These are phyloP conservation scores for Gaultheria prostrata DNA, from an alignment of 148 eudicot genomes.

Conservation along the genomic window DNA sequence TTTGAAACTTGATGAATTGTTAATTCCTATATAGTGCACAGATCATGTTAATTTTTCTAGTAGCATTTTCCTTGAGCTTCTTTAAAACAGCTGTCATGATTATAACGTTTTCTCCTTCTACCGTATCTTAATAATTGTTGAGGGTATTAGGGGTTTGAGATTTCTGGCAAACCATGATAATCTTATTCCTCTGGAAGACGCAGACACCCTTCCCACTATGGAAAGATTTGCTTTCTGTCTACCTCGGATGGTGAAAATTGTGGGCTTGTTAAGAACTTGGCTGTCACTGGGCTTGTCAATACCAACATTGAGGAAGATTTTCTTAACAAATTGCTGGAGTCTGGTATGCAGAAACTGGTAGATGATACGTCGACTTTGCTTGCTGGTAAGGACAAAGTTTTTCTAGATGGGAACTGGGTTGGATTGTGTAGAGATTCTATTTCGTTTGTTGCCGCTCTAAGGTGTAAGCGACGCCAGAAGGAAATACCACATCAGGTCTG, in stretches of 20 bases:
- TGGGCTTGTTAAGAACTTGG: conserved; percentile 89
- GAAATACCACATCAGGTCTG: conserved; percentile 66
- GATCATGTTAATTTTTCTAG: neutral
- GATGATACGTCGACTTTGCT: conserved; percentile 57
- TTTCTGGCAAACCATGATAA: neutral
- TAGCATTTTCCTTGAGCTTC: neutral
- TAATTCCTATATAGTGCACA: neutral
- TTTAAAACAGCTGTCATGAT: neutral
- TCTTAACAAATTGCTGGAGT: conserved; percentile 41
- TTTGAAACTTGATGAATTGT: neutral
- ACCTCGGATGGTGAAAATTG: conserved; percentile 97
- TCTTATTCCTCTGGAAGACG: conserved; percentile 15
- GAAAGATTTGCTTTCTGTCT: conserved; percentile 76
- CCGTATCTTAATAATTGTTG: neutral
- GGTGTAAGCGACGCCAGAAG: conserved; percentile 52
- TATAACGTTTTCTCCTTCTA: neutral
- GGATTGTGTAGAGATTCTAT: conserved; percentile 65
- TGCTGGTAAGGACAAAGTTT: conserved; percentile 54
- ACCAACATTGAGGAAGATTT: conserved; percentile 38
- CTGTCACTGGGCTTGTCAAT: conserved; percentile 78
- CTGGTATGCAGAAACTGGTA: conserved; percentile 63
- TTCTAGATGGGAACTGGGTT: conserved; percentile 84
- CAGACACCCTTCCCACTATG: conserved; percentile 99
- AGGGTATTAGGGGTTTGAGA: neutral
- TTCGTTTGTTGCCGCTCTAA: conserved; percentile 57